A percentile compares a stretch with the other conserved stretches of the same genome.
Evolutionary conservation across 2,329 filamentous ascomycete species (phyloP).

Genomic region (Paracorniculantispora psalliotae): DNA sequence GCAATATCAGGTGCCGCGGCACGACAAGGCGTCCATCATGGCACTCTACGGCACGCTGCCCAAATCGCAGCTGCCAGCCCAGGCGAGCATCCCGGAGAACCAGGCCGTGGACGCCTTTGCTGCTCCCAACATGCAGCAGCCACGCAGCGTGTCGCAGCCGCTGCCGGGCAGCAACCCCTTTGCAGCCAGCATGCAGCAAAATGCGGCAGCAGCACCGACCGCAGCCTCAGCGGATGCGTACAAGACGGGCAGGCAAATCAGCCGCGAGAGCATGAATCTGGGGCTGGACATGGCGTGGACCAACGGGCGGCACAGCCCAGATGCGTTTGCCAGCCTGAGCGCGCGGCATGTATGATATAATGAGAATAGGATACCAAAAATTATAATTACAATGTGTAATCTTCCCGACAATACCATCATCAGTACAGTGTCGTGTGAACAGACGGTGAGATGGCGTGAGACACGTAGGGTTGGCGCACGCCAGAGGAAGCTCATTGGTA

Average conservation of each 20-base stretch:
- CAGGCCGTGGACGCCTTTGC: slow-evolving; percentile 22
- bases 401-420: neutral
- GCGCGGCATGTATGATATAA: slow-evolving; percentile 47
- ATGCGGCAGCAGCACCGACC: slow-evolving; percentile 20
- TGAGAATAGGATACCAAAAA: slow-evolving; percentile 16
- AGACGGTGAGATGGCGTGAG: slow-evolving; percentile 6
- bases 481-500: slow-evolving; percentile 3
- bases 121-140: slow-evolving; percentile 18
- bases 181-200: slow-evolving; percentile 28
- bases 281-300: slow-evolving; percentile 60
- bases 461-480: neutral
- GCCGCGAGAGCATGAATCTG: slow-evolving; percentile 66
- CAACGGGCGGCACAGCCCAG: slow-evolving; percentile 70
- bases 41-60: slow-evolving; percentile 66
- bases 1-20: slow-evolving; percentile 40
- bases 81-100: slow-evolving; percentile 27
- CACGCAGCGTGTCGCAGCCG: slow-evolving; percentile 29
- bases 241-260: slow-evolving; percentile 33
- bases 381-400: slow-evolving; percentile 10
- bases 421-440: neutral
- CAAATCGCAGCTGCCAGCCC: slow-evolving; percentile 24
- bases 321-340: slow-evolving; percentile 73
- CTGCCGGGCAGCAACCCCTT: slow-evolving; percentile 54
- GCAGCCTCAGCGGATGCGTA: slow-evolving; percentile 37
- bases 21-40: slow-evolving; percentile 70